phyloP scores from a whole-genome alignment of 179 eudicot species.

The Nepenthes alata region DNA sequence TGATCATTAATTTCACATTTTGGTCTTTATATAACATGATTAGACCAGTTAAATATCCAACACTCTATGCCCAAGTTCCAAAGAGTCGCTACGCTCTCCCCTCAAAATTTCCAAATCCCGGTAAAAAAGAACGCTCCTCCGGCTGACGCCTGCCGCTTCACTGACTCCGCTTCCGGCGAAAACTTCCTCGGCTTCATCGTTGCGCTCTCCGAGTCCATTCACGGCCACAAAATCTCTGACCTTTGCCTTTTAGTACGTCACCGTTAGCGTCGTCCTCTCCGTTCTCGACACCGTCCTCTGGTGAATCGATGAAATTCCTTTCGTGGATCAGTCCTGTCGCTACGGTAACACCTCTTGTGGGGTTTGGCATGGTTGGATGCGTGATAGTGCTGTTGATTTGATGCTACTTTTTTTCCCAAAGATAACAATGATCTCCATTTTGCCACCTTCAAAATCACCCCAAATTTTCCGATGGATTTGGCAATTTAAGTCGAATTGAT shows the following conservation, averaged over 20 bases:
- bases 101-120: constrained; percentile 42
- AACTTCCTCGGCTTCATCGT: constrained; percentile 73
- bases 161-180: constrained; percentile 27
- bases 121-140: constrained; percentile 44
- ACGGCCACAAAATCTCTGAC: constrained; percentile 51
- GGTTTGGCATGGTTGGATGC: constrained; percentile 51
- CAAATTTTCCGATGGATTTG: constrained; percentile 80
- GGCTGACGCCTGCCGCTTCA: constrained; percentile 40
- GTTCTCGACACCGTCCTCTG: constrained; percentile 26
- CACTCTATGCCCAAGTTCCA: not conserved
- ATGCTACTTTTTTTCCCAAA: constrained; percentile 25
- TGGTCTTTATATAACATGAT: too few relatives aligned
- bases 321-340: constrained; percentile 38
- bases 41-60: too few relatives aligned
- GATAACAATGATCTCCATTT: constrained; percentile 15
- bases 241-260: constrained; percentile 31
- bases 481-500: constrained; percentile 62
- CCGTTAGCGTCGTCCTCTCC: constrained; percentile 19
- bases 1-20: too few relatives aligned
- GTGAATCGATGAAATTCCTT: constrained; percentile 57
- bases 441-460: constrained; percentile 39
- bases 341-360: constrained; percentile 66
- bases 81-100: constrained; percentile 24
- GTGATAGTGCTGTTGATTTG: constrained; percentile 23
- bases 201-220: constrained; percentile 46